phyloP scores from a whole-genome alignment of 2,329 filamentous ascomycete genomes.

The Nothophaeocryptopus gaeumannii region DNA sequence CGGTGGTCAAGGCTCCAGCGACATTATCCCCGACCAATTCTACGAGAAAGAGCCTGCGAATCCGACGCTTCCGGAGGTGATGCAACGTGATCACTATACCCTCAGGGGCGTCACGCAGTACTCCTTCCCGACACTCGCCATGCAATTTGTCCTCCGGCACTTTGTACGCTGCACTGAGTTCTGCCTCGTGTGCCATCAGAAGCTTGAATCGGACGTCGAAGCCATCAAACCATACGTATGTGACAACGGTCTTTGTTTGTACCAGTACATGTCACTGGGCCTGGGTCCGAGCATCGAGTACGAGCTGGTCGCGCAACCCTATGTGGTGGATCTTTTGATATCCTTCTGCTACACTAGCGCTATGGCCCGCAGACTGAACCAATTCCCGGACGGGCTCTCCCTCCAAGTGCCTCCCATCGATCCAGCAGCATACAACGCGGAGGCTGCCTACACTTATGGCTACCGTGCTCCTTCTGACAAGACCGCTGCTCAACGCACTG shows the following conservation, averaged over 20 bases:
- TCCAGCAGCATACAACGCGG: constrained; percentile 10
- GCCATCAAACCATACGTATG: constrained; percentile 76
- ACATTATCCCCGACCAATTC: constrained; percentile 39
- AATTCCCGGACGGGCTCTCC: constrained; percentile 58
- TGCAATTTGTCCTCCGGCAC: constrained; percentile 75
- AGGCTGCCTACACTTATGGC: not conserved
- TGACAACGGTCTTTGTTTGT: constrained; percentile 70
- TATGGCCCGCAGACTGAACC: constrained; percentile 41
- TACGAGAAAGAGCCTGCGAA: constrained; percentile 33
- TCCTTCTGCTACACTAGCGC: constrained; percentile 73
- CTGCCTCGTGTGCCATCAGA: constrained; percentile 79
- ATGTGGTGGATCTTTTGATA: constrained; percentile 79
- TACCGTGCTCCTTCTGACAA: not conserved
- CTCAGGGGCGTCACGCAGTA: constrained; percentile 17
- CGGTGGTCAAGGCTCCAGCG: constrained; percentile 30
- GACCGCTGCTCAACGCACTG: not conserved
- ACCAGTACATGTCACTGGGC: constrained; percentile 83
- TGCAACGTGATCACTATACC: constrained; percentile 52
- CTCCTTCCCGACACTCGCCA: constrained; percentile 58
- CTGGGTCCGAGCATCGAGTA: constrained; percentile 83
- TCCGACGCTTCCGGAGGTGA: constrained; percentile 43
- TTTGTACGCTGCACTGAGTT: constrained; percentile 80
- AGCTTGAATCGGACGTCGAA: constrained; percentile 62
- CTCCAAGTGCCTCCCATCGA: constrained; percentile 49
- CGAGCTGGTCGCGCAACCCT: constrained; percentile 74